phyloP scores from a whole-genome alignment of 2,329 filamentous ascomycete species.

The Aureobasidium musti region DNA sequence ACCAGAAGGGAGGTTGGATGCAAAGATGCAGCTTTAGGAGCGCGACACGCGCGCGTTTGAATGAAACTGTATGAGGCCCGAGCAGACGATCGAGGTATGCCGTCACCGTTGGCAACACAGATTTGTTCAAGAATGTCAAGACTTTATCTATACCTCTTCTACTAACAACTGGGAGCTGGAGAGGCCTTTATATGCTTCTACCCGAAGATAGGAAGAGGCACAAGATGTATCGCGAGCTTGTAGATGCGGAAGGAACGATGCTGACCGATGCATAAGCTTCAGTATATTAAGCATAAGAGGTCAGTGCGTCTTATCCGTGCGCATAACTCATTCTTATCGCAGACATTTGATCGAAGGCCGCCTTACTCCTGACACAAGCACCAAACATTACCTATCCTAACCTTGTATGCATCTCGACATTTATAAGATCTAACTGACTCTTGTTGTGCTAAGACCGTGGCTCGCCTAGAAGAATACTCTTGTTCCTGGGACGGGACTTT shows the following conservation, averaged over 20 bases:
- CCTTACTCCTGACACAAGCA: conserved; percentile 14
- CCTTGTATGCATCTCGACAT: background rate
- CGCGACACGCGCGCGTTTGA: conserved; percentile 10
- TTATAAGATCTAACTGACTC: background rate
- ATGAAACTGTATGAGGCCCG: conserved; percentile 12
- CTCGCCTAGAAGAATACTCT: background rate
- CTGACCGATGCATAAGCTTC: background rate
- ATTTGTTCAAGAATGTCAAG: conserved; percentile 8
- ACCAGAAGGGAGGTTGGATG: conserved; percentile 18
- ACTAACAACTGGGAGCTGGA: background rate
- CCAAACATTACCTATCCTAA: background rate
- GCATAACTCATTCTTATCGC: conserved; percentile 18
- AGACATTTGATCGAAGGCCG: background rate
- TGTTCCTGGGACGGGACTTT: background rate
- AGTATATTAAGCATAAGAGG: background rate
- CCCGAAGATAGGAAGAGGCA: background rate
- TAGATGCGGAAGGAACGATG: background rate
- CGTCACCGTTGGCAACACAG: conserved; percentile 10
- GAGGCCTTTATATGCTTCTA: background rate
- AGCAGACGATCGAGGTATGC: conserved; percentile 6
- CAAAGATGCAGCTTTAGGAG: conserved; percentile 12
- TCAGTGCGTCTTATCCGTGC: conserved; percentile 5
- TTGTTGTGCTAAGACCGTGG: too few species aligned
- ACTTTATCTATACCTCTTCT: background rate
- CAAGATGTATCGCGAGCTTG: background rate